phyloP scores from a whole-genome alignment of 306 rosid species.

The Dalbergia oliveri region DNA sequence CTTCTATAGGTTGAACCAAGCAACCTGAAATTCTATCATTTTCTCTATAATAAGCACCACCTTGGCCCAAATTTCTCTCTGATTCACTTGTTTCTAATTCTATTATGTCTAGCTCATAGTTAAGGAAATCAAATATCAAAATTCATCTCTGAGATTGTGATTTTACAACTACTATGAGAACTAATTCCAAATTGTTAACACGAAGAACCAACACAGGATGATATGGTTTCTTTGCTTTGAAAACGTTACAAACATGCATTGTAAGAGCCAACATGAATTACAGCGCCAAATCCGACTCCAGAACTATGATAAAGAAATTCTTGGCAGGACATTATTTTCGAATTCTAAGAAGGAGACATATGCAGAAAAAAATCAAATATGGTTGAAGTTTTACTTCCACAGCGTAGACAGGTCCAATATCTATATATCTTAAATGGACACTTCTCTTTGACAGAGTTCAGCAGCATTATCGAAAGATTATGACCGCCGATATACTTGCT shows the following conservation, averaged over 20 bases:
- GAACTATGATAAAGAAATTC: neutral
- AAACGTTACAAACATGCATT: too few species aligned
- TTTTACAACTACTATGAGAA: neutral
- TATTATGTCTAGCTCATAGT: neutral
- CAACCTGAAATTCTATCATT: too few species aligned
- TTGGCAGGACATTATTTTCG: slow-evolving; percentile 12
- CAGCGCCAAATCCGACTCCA: neutral
- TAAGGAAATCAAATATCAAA: neutral
- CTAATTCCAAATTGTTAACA: neutral
- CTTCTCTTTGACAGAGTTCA: slow-evolving; percentile 61
- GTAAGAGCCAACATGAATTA: too few species aligned
- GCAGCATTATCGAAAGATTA: slow-evolving; percentile 57
- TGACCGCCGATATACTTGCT: too few species aligned
- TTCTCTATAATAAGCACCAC: too few species aligned
- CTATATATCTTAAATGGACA: slow-evolving; percentile 65
- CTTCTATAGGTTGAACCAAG: too few species aligned
- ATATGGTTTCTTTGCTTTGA: too few species aligned
- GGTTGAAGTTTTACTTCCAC: too few species aligned
- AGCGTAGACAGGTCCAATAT: slow-evolving; percentile 47
- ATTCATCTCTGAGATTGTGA: neutral
- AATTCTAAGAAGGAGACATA: neutral
- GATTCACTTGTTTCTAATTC: too few species aligned
- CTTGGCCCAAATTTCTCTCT: too few species aligned
- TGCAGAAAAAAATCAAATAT: too few species aligned
- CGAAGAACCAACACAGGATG: neutral